Conservation (phyloP, 2,329 filamentous ascomycete genomes). For the Penicillium sp. region DNA sequence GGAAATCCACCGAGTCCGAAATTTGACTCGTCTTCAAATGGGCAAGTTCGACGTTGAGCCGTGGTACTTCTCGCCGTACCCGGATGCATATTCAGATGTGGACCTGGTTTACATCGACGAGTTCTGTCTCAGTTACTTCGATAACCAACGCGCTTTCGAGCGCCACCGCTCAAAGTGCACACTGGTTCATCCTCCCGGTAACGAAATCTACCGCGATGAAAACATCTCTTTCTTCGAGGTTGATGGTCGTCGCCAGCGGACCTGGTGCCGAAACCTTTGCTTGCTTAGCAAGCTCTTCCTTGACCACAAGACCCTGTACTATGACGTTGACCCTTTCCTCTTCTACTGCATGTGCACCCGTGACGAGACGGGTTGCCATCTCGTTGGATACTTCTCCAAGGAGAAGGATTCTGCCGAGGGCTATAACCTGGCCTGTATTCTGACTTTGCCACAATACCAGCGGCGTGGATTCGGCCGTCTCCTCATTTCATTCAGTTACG, state of each 20-base stretch:
- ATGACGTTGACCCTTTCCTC: slow-evolving; percentile 94
- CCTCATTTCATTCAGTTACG: slow-evolving; percentile 96
- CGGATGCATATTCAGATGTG: slow-evolving; percentile 81
- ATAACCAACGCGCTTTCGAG: slow-evolving; percentile 77
- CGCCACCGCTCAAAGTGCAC: slow-evolving; percentile 90
- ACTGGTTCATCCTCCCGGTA: slow-evolving; percentile 88
- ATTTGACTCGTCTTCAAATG: slow-evolving; percentile 93
- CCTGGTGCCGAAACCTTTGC: slow-evolving; percentile 98
- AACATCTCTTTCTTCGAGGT: slow-evolving; percentile 97
- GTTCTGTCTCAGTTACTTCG: slow-evolving; percentile 92
- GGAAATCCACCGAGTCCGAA: slow-evolving; percentile 93
- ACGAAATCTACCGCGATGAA: slow-evolving; percentile 93
- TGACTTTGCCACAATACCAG: slow-evolving; percentile 95
- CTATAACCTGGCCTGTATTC: slow-evolving; percentile 97
- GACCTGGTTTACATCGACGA: slow-evolving; percentile 97
- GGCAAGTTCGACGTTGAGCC: slow-evolving; percentile 89
- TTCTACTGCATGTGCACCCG: slow-evolving; percentile 98
- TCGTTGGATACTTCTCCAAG: slow-evolving; percentile 99
- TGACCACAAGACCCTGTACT: slow-evolving; percentile 98
- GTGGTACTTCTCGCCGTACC: slow-evolving; percentile 99
- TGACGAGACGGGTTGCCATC: slow-evolving; percentile 88
- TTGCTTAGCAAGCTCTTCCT: slow-evolving; percentile 94
- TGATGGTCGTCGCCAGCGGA: slow-evolving; percentile 92
- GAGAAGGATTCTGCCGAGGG: slow-evolving; percentile 96
- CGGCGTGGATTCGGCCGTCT: slow-evolving; percentile 91